Base-by-base conservation (phyloP, 1,139 yeast species). In the Yamadazyma sp. region DNA sequence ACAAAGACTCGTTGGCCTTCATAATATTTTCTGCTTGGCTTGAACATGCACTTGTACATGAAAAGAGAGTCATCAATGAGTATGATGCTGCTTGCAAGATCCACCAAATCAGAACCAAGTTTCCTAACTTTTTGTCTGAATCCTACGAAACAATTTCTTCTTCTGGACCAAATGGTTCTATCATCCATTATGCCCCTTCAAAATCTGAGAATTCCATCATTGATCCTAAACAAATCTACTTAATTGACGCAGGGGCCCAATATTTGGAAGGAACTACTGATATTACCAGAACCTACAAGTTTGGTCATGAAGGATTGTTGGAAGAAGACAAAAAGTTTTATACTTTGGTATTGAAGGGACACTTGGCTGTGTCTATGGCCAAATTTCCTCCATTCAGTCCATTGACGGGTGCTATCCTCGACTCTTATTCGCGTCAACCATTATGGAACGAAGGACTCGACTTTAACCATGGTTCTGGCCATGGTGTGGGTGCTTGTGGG, bases 201-300 rank as follows among this genome's bases (percentile, higher is more conserved):
- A 59, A 63, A 27, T 65, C 65, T 1, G 57, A 63, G 12, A 59
- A 60, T 41, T 55, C 70, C 1, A 46, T 61, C 0, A 69, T 78
- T 38, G 76, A 76, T 45, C 69, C 73, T 3, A 48, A 54, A 4
- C 54, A 66, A 14, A 57, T 77, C 1, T 75, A 67, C 42, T 57
- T 78, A 28, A 47, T 74, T 27, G 83, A 78, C 52, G 67, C 80
- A 1, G 83, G 83, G 3, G 73, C 77, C 4, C 82, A 78, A 37
- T 78, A 64, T 49, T 58, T 77, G 34, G 80, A 78, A 51, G 82
- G 82, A 2, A 78, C 83, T 1, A 78, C 83, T 1, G 82, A 77
- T 51, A 77, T 76, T 9, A 77, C 83, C 2, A 59, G 83, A 41
- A 74, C 82, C 0, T 61, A 64, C 41, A 69, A 70, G 48, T 74